Evolutionary conservation across 2,329 filamentous ascomycete genomes (phyloP).

Genomic region (Cadophora sp.): DNA sequence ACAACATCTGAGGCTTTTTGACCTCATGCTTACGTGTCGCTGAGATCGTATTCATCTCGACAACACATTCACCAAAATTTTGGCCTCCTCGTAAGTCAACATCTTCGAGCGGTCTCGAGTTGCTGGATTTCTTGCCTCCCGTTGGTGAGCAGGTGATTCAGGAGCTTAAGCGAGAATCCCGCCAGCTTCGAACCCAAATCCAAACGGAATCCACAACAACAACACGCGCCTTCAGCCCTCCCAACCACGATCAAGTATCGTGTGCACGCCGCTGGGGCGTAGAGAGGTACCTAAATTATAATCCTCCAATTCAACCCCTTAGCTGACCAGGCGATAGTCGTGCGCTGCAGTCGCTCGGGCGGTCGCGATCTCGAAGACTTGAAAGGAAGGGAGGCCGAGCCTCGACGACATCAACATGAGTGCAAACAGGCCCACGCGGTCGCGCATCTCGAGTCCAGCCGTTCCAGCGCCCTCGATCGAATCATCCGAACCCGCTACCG

Average conservation of each 20-base stretch:
- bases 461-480: conserved; percentile 12
- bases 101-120: background rate
- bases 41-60: background rate
- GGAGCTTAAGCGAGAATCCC: too few species aligned
- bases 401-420: conserved; percentile 25
- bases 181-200: conserved; percentile 21
- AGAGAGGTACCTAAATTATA: conserved; percentile 35
- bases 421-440: conserved; percentile 38
- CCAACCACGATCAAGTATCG: conserved; percentile 29
- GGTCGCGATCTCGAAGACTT: conserved; percentile 30
- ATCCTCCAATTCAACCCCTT: conserved; percentile 16
- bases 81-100: too few species aligned
- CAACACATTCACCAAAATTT: background rate
- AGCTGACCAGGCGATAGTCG: conserved; percentile 38
- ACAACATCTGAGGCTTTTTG: background rate
- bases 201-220: conserved; percentile 13
- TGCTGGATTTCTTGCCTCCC: background rate
- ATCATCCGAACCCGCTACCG: conserved; percentile 22
- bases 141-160: too few species aligned
- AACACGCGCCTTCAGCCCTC: conserved; percentile 31
- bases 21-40: background rate
- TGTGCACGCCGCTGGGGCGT: conserved; percentile 31
- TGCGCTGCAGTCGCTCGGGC: conserved; percentile 30
- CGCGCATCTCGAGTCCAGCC: conserved; percentile 41
- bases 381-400: conserved; percentile 30